Conservation (phyloP, 306 rosid species). For the Lithocarpus polystachyus region DNA sequence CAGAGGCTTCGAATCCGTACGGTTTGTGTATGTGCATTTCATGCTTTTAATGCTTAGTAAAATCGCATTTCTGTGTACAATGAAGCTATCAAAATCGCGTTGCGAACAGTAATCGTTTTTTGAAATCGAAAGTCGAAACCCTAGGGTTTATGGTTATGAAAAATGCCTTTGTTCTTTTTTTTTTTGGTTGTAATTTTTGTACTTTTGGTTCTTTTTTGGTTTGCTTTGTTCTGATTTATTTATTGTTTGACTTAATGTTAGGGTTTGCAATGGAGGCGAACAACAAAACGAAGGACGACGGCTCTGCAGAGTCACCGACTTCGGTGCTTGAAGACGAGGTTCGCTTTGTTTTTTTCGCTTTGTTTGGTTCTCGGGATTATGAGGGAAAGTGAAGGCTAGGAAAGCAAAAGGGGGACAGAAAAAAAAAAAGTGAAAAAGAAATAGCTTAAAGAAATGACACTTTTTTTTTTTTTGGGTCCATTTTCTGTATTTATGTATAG, state of each 20-base stretch:
- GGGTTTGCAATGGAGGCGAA: constrained; percentile 58
- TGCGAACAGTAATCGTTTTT: neutral
- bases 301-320: constrained; percentile 66
- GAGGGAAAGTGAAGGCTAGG: neutral
- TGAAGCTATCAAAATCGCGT: neutral
- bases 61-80: neutral
- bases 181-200: neutral
- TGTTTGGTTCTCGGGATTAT: neutral
- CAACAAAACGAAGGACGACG: constrained; percentile 33
- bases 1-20: neutral
- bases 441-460: no score
- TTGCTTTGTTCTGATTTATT: neutral
- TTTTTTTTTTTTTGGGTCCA: no score
- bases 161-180: neutral
- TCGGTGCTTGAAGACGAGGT: constrained; percentile 90
- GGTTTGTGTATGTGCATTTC: neutral
- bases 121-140: neutral
- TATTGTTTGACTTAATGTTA: neutral
- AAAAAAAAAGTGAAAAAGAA: no score
- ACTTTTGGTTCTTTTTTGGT: neutral
- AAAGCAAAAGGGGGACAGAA: neutral
- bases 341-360: neutral
- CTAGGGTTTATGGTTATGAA: neutral
- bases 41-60: neutral
- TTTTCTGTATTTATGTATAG: no score